Evolutionary conservation across 257 asterid species (phyloP), one percentile per base, ranked within the genome.

Genomic region (Lycium barbarum): DNA sequence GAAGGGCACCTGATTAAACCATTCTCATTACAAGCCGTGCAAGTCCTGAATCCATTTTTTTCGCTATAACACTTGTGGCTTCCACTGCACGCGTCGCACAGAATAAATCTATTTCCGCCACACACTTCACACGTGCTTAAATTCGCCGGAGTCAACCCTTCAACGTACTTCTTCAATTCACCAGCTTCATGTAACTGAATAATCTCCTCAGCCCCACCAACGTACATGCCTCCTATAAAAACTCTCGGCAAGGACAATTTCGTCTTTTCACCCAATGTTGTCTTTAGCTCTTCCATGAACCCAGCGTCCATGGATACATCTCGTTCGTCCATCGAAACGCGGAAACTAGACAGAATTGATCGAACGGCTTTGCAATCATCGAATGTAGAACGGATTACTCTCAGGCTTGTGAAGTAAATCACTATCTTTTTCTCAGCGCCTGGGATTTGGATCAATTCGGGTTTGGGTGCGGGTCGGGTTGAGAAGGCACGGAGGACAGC

Each of bases 1-100:
- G 96, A 93, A 11, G 98, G 93, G 97, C 99, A 96, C 97, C 97
- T 95, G 92, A 93, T 85, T 87, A 95, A 92, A 72, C 98, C 99
- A 86, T 96, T 93, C 91, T 92, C 98, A 83, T 93, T 95, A 94
- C 99, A 96, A 73, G 86, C 87, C 63, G 92, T 91, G 83, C 99
- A 96, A 84, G 91, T 89, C 93, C 91, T 89, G 87, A 93, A 95
- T 84, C 95, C 97, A 22, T 91, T 81, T 87, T 94, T 96, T 85
- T 90, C 98, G 73, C 89, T 90, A 84, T 89, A 96, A 89, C 89
- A 91, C 87, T 94, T 96, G 73, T 87, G 98, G 92, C 98, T 93
- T 54, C 99, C 99, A 47, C 86, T 89, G 85, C 99, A 96, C 65
- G 91, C 93, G 33, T 84, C 72, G 88, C 99, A 96, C 53, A 95